Base-by-base conservation (phyloP, 495 filamentous ascomycete species). In the Pseudoneurospora amorphoporcata region DNA sequence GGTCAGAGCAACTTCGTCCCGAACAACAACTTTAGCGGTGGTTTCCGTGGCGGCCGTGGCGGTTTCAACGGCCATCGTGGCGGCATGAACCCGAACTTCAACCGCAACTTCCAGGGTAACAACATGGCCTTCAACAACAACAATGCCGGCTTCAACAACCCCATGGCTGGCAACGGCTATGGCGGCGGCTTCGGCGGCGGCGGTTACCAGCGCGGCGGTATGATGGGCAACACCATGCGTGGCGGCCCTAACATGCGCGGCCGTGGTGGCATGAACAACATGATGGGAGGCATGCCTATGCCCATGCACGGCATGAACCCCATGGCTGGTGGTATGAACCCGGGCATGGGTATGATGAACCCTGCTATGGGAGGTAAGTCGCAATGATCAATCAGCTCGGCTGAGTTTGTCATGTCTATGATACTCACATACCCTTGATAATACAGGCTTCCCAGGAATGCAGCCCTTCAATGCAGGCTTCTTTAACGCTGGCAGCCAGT, bases 391-490 rank as follows among this genome's bases (percentile, higher is more conserved):
- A 65, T 32, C 5, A 14, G 8, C 42, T 41, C 0, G 23, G 5
- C 16, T 39, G 45, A 47, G 23, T 41, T 69, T 39, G 47, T 43
- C 12, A 70, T 74, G 32, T 37, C 10, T 61, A n/a, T 39, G 4
- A 37, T 3, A 4, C 42, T 38, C 14, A 29, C 69, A 73, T 9
- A 73, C 37, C n/a, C 23, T 69, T 72, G 43, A 70, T 39, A 17
- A 69, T 40, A 73, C 85, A 78, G 90, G 87, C 72, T 94, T 94
- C 82, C 90, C 90, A 78, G 87, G 86, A 41, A 86, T 86, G 78
- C 89, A 89, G 77, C 84, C 88, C 12, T 97, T 95, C 82, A 94
- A 94, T 79, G 91, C 92, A 69, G 89, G 86, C 72, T 94, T 95
- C 87, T 96, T 95, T 9, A 85, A 83, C 41, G 88, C 87, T 73